Percentiles rank a stretch among this genome's conserved stretches.
Evolutionary conservation across 1,139 yeast species (phyloP).

Genomic region (Arxiozyma heterogenica): DNA sequence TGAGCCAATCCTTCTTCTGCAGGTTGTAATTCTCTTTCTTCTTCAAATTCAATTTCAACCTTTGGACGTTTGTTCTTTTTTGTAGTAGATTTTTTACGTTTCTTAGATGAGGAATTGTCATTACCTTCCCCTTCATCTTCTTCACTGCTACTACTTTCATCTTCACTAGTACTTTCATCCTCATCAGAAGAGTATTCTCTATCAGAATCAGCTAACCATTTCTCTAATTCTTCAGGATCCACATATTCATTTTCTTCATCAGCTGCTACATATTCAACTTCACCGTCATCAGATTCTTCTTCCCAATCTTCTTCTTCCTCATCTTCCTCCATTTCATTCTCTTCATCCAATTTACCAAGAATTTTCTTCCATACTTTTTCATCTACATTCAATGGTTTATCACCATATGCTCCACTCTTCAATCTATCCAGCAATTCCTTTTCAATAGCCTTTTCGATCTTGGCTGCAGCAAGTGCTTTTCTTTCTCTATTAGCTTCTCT

Average conservation of each 20-base stretch:
- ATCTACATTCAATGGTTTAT: slow-evolving; percentile 92
- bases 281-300: slow-evolving; percentile 71
- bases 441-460: slow-evolving; percentile 92
- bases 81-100: slow-evolving; percentile 37
- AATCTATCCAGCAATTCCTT: slow-evolving; percentile 88
- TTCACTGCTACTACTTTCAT: slow-evolving; percentile 22
- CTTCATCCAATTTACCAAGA: slow-evolving; percentile 62
- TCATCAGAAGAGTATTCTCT: slow-evolving; percentile 34
- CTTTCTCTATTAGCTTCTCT: slow-evolving; percentile 91
- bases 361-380: slow-evolving; percentile 94
- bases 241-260: slow-evolving; percentile 88
- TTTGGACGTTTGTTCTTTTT: slow-evolving; percentile 55
- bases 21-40: slow-evolving; percentile 38
- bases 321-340: slow-evolving; percentile 55
- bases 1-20: slow-evolving; percentile 24
- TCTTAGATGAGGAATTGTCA: slow-evolving; percentile 33
- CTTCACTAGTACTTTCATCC: slow-evolving; percentile 27
- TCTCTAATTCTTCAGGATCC: slow-evolving; percentile 84
- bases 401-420: slow-evolving; percentile 97
- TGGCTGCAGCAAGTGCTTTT: slow-evolving; percentile 93
- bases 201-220: slow-evolving; percentile 70
- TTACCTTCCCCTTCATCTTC: slow-evolving; percentile 37
- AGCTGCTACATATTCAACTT: slow-evolving; percentile 82
- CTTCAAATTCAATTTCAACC: slow-evolving; percentile 78
- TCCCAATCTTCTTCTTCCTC: slow-evolving; percentile 63